Base-by-base conservation (phyloP, 225 moss, liverwort and hornwort genomes). In the Sphagnum contortum region DNA sequence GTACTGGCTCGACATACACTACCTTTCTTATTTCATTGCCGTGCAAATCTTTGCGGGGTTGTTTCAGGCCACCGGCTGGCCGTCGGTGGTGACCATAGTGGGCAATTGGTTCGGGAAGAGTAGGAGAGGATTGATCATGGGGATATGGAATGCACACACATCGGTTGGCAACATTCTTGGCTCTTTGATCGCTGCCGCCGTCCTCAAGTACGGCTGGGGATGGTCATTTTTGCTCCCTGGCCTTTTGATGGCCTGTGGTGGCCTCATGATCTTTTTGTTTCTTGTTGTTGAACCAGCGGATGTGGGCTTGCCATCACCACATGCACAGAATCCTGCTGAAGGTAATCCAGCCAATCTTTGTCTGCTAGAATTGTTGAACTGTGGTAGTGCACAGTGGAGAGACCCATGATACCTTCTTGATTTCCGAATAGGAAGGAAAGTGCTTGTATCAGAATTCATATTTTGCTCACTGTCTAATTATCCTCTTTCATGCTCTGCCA, bases 101-200 rank as follows among this genome's bases (percentile, higher is more conserved):
- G 86, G 91, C 5, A 81, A 89, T 68, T 95, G 94, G 94, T 95
- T 91, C 6, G 91, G 89, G 4, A 95, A 85, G 82, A 75, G 79
- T 66, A 75, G 72, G 59, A 70, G 94, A 50, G 94, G 94, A 0
- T 13, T 95, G 48, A 91, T 95, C 12, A 91, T 95, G 94, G 94
- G 94, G 2, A 44, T 92, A 5, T 95, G 94, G 94, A 95, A 95
- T 68, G 94, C 91, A 4, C 91, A 95, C 48, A 95, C 94, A 0
- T 91, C 91, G 0, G 60, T 90, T 2, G 94, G 94, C 0, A 95
- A 95, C 14, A 95, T 95, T 56, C 0, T 80, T 1, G 94, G 94
- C 4, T 88, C 91, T 3, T 66, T 95, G 3, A 73, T 95, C 45
- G 91, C 94, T 0, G 82, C 94, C 45, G 72, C 67, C 3, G 76